Percentiles rank a stretch among this genome's conserved stretches.
phyloP scores from a whole-genome alignment of 2,329 filamentous ascomycete genomes.

The Trichoderma asperellum region DNA sequence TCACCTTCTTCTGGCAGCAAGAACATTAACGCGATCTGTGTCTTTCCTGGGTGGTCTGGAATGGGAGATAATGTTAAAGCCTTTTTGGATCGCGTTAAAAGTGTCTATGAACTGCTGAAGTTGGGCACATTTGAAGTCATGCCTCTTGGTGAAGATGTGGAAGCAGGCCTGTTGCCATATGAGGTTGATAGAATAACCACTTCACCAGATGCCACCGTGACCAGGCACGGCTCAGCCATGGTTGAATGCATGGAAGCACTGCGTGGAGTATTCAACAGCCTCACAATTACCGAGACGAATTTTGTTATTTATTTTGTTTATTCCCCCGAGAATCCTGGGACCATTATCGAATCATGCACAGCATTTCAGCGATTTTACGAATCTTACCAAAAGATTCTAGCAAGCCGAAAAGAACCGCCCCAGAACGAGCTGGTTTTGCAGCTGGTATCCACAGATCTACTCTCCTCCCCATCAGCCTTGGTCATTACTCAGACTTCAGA shows the following conservation, averaged over 20 bases:
- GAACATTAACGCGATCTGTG: conserved; percentile 69
- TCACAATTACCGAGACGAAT: conserved; percentile 55
- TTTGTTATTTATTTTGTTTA: conserved; percentile 80
- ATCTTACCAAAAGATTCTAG: conserved; percentile 51
- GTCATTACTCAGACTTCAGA: conserved; percentile 65
- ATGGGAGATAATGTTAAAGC: conserved; percentile 62
- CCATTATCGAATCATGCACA: conserved; percentile 71
- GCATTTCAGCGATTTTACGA: conserved; percentile 76
- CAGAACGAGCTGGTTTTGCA: conserved; percentile 75
- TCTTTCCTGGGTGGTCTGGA: conserved; percentile 69
- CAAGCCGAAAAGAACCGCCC: conserved; percentile 48
- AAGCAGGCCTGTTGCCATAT: conserved; percentile 55
- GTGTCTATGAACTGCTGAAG: conserved; percentile 73
- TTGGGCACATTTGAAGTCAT: conserved; percentile 67
- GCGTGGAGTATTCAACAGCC: conserved; percentile 50
- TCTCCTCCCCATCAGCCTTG: conserved; percentile 66
- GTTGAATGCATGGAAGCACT: conserved; percentile 55
- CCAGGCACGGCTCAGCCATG: conserved; percentile 51
- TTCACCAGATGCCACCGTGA: conserved; percentile 47
- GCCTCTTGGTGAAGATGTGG: conserved; percentile 44
- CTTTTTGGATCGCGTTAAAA: conserved; percentile 70
- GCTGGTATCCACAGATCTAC: conserved; percentile 68
- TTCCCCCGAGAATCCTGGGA: conserved; percentile 62
- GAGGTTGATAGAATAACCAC: conserved; percentile 52
- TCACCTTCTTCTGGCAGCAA: conserved; percentile 72